Base-by-base conservation (phyloP, 2,329 filamentous ascomycete genomes). In the Monosporascus sp. region DNA sequence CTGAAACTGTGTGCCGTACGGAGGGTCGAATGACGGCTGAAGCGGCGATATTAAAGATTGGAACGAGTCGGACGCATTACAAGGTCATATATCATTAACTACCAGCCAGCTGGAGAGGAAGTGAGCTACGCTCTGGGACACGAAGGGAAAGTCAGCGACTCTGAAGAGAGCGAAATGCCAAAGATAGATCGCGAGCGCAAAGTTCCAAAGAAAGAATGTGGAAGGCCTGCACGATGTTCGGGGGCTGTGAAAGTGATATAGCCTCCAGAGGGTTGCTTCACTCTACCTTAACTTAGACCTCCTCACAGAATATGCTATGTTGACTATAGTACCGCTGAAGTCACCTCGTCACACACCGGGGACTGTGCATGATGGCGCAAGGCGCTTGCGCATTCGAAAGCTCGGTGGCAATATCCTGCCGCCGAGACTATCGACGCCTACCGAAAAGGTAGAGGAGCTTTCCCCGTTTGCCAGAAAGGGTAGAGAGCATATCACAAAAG, bases 91-190 rank as follows among this genome's bases (percentile, higher is more conserved):
- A 47, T 17, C 49, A 62, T 61, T 41, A 47, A 58, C 39, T 49
- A 56, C 60, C 63, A 68, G 65, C 65, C 64, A 62, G 65, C 65
- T 67, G 61, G 62, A 57, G 11, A 24, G 14, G 20, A 25, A n/a
- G 24, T 15, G 42, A 46, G 24, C 14, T 11, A 44, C 20, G 22
- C 14, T 22, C 25, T 17, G 9, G 42, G 22, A 27, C 20, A 46
- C 22, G 42, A 46, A 46, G 20, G 3, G 42, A 31, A 45, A 46
- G 22, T 46, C 5, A n/a, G 31, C 22, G 42, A 46, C 42, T 46
- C 24, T 25, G 54, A 59, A 55, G 38, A 56, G 55, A 54, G 54
- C 51, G 55, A 54, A 42, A 47, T 22, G 39, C 39, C 22, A 48
- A 53, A 54, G 52, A 51, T 51, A 53, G 47, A 55, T 56, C 31